phyloP scores from a whole-genome alignment of 345 rosid genomes.

The Balakata baccata region DNA sequence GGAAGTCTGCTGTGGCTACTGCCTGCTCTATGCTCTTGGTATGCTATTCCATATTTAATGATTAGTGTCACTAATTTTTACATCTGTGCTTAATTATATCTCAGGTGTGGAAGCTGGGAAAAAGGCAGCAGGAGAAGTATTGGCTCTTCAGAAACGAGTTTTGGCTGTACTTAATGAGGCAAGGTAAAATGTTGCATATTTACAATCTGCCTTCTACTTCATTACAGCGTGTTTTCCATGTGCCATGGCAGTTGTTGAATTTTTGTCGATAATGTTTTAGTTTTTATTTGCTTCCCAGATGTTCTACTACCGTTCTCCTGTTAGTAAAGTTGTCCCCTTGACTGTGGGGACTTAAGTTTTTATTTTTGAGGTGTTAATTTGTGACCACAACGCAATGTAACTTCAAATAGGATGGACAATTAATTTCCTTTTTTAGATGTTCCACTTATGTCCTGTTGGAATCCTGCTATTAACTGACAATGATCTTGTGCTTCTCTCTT shows the following conservation, averaged over 20 bases:
- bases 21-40: background rate
- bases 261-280: background rate
- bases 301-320: background rate
- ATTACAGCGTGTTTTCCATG: background rate
- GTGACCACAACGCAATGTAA: background rate
- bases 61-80: background rate
- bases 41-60: background rate
- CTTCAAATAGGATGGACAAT: background rate
- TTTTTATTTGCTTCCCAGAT: background rate
- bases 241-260: background rate
- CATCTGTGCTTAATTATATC: slow-evolving; percentile 13
- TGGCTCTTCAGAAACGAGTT: slow-evolving; percentile 92
- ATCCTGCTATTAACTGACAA: background rate
- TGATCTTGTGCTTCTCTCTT: background rate
- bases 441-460: background rate
- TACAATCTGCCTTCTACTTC: background rate
- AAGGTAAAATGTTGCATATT: slow-evolving; percentile 42
- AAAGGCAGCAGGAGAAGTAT: slow-evolving; percentile 94
- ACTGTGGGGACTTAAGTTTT: background rate
- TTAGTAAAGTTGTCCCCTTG: background rate
- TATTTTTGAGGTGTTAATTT: background rate
- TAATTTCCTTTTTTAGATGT: background rate
- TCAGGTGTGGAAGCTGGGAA: slow-evolving; percentile 99
- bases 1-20: background rate
- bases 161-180: slow-evolving; percentile 91